Evolutionary conservation across 2,329 filamentous ascomycete genomes (phyloP).

Genomic region (Phialocephala sp.): DNA sequence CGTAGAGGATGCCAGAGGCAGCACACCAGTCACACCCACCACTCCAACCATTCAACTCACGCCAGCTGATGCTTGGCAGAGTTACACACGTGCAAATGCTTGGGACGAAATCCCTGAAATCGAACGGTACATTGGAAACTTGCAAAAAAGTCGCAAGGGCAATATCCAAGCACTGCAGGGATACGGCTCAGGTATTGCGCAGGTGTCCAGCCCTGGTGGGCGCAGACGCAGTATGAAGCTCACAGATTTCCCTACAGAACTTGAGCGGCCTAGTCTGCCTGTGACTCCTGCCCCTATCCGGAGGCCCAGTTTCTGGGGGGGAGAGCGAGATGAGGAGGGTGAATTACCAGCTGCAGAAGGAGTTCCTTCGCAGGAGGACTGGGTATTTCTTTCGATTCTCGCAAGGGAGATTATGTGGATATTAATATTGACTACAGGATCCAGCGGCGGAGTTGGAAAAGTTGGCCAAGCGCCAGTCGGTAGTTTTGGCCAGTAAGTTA

Average conservation of each 20-base stretch:
- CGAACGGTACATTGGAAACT: conserved; percentile 79
- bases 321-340: conserved; percentile 53
- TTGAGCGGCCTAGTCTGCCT: conserved; percentile 84
- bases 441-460: conserved; percentile 72
- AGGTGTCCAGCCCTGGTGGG: conserved; percentile 38
- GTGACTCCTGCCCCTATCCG: conserved; percentile 86
- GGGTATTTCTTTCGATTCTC: conserved; percentile 77
- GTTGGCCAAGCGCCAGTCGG: conserved; percentile 69
- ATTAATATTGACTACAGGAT: conserved; percentile 61
- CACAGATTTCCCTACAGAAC: conserved; percentile 85
- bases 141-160: conserved; percentile 67
- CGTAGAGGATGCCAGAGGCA: conserved; percentile 45
- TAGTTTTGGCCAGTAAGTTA: conserved; percentile 62
- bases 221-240: conserved; percentile 64
- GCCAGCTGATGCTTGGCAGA: conserved; percentile 69
- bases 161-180: conserved; percentile 44
- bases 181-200: conserved; percentile 40
- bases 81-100: conserved; percentile 79
- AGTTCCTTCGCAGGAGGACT: conserved; percentile 86
- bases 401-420: conserved; percentile 46
- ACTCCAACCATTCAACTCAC: conserved; percentile 55
- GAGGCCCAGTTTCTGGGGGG: conserved; percentile 70
- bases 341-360: conserved; percentile 78
- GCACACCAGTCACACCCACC: conserved; percentile 48
- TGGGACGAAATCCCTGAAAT: conserved; percentile 95